These are phyloP conservation scores for Oryza nivara DNA, from an alignment of 176 grass and related monocot species.

Conservation along the genomic window DNA sequence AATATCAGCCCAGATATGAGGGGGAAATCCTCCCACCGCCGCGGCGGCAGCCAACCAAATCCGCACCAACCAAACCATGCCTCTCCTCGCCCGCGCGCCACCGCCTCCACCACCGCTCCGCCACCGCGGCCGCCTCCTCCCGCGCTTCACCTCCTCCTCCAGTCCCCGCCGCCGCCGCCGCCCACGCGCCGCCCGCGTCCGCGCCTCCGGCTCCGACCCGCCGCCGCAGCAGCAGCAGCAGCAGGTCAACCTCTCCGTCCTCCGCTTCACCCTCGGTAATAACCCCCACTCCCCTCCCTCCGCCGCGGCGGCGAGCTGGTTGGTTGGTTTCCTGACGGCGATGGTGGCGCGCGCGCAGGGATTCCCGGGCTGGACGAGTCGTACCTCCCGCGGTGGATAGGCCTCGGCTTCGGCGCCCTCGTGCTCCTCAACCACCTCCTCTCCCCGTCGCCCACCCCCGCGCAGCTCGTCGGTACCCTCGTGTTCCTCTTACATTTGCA, in stretches of 20 bases:
- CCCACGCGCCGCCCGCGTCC: not conserved
- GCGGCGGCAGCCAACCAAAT: not conserved
- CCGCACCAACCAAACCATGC: not conserved
- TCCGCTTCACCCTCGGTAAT: constrained; percentile 92
- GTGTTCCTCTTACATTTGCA: not conserved
- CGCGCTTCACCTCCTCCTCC: not conserved
- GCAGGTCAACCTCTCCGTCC: constrained; percentile 87
- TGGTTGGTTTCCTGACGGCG: not conserved
- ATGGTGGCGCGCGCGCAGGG: constrained; percentile 34
- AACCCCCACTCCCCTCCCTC: not conserved
- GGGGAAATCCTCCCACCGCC: too few species aligned
- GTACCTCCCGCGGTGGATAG: constrained; percentile 87
- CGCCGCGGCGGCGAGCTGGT: not conserved
- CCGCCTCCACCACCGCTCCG: constrained; percentile 1
- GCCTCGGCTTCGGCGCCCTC: constrained; percentile 65
- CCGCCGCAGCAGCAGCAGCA: constrained; percentile 32
- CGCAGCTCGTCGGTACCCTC: constrained; percentile 67
- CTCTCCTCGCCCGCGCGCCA: not conserved
- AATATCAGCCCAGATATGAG: not conserved
- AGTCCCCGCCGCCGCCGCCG: not conserved
- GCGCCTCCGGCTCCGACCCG: constrained; percentile 58
- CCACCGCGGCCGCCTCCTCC: not conserved
- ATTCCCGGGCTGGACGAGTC: constrained; percentile 91
- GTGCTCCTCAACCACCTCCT: constrained; percentile 89
- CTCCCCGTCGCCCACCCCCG: constrained; percentile 54